These are phyloP conservation scores for Kalmusia sp. DNA, from an alignment of 2,329 filamentous ascomycete species.

Conservation along the genomic window DNA sequence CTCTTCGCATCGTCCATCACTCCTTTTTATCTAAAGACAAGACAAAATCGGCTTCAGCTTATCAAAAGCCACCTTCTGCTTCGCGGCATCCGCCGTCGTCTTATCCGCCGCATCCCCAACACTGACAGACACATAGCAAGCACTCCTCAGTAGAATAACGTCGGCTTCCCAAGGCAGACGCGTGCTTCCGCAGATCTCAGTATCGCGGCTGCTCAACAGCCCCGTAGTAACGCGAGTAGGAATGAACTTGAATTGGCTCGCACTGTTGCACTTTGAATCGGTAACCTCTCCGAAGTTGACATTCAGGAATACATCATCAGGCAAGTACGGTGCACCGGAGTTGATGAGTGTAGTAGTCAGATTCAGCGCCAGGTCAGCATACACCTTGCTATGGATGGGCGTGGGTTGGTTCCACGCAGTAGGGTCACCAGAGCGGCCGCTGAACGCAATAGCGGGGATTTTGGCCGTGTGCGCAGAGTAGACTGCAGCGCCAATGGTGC, in stretches of 20 bases:
- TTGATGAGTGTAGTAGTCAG: conserved; percentile 63
- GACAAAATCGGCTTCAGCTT: conserved; percentile 58
- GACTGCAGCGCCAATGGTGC: conserved; percentile 70
- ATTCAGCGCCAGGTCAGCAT: conserved; percentile 67
- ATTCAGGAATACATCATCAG: conserved; percentile 67
- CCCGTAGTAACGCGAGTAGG: conserved; percentile 65
- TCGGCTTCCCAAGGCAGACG: conserved; percentile 66
- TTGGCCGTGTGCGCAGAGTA: conserved; percentile 62
- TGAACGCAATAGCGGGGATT: conserved; percentile 74
- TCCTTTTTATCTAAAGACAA: conserved; percentile 12
- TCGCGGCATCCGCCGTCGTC: conserved; percentile 61
- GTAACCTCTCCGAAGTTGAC: conserved; percentile 70
- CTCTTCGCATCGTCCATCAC: too few species aligned
- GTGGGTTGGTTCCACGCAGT: conserved; percentile 61
- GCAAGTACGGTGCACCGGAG: conserved; percentile 68
- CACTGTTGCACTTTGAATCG: conserved; percentile 57
- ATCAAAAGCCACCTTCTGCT: conserved; percentile 60
- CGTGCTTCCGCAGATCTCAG: conserved; percentile 61
- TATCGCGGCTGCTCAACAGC: conserved; percentile 55
- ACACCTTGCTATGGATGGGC: conserved; percentile 64
- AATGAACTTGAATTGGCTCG: conserved; percentile 67
- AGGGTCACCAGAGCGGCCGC: conserved; percentile 59
- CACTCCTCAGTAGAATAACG: conserved; percentile 53
- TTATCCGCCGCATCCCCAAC: conserved; percentile 68
- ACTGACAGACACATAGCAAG: conserved; percentile 69